Evolutionary conservation across 768 basidiomycete species (phyloP).

Genomic region (Lactarius evosmus): DNA sequence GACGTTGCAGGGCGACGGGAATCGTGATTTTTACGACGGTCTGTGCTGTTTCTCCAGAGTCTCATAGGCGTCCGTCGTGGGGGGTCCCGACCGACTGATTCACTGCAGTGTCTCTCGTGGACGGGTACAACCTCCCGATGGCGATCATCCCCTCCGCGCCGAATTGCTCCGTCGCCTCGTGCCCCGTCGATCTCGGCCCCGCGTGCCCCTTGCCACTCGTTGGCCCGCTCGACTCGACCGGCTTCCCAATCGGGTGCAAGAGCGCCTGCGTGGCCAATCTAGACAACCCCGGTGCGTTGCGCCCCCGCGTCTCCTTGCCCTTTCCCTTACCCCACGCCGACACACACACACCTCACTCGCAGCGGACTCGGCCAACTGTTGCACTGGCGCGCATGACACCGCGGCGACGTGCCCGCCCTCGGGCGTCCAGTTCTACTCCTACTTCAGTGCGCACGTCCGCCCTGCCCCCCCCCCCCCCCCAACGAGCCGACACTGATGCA

Average conservation of each 20-base stretch:
- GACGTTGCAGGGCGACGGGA: slow-evolving; percentile 47
- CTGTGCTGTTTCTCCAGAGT: not conserved
- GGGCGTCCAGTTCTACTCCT: slow-evolving; percentile 29
- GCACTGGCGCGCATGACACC: slow-evolving; percentile 35
- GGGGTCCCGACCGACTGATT: not conserved
- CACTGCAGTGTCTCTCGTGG: slow-evolving; percentile 57
- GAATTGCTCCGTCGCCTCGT: slow-evolving; percentile 31
- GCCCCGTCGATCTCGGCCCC: slow-evolving; percentile 30
- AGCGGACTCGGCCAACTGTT: slow-evolving; percentile 43
- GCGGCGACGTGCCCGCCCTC: slow-evolving; percentile 38
- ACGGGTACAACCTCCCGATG: slow-evolving; percentile 46
- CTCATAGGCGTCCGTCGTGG: slow-evolving; percentile 18
- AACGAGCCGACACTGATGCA: not conserved
- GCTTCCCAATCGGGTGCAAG: slow-evolving; percentile 57
- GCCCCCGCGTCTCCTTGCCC: not conserved
- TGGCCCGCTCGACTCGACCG: slow-evolving; percentile 52
- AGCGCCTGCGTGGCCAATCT: slow-evolving; percentile 50
- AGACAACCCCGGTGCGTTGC: slow-evolving; percentile 35
- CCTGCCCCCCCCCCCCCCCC: not conserved
- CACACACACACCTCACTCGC: not conserved
- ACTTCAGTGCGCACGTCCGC: slow-evolving; percentile 8
- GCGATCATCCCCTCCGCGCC: slow-evolving; percentile 29
- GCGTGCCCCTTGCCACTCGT: slow-evolving; percentile 49
- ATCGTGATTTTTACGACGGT: slow-evolving; percentile 61
- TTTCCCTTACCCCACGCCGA: not conserved